Evolutionary conservation across 2,329 filamentous ascomycete genomes (phyloP).

Genomic region (Whalleya microplaca): DNA sequence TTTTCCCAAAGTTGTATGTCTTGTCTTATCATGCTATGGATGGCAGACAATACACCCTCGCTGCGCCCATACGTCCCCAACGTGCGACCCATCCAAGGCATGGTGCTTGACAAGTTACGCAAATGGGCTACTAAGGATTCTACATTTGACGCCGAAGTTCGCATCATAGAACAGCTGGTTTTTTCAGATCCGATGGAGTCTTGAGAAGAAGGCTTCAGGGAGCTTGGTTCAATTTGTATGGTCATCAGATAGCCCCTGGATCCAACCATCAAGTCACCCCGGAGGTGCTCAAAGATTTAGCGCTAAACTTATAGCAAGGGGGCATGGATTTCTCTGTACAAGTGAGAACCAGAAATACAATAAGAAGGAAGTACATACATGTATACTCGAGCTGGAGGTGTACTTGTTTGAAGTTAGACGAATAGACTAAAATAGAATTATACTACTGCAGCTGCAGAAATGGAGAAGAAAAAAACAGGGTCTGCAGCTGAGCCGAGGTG

Average conservation of each 20-base stretch:
- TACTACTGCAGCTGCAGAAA: neutral
- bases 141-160: conserved; percentile 36
- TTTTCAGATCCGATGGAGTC: conserved; percentile 30
- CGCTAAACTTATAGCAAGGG: neutral
- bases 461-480: neutral
- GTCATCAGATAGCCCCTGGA: neutral
- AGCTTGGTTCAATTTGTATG: neutral
- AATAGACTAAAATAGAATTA: neutral
- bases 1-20: conserved; percentile 42
- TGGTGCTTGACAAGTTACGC: conserved; percentile 35
- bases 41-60: conserved; percentile 37
- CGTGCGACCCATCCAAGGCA: conserved; percentile 34
- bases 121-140: conserved; percentile 40
- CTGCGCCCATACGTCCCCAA: conserved; percentile 35
- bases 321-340: neutral
- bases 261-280: neutral
- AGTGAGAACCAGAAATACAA: neutral
- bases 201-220: neutral
- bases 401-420: neutral
- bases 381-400: neutral
- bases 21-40: conserved; percentile 38
- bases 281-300: neutral
- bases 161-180: conserved; percentile 31
- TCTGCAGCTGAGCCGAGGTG: neutral
- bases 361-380: neutral